A percentile compares a stretch with the other conserved stretches of the same genome.
Evolutionary conservation across 441 rosid genomes (phyloP).

Genomic region (Mallotus japonicus): DNA sequence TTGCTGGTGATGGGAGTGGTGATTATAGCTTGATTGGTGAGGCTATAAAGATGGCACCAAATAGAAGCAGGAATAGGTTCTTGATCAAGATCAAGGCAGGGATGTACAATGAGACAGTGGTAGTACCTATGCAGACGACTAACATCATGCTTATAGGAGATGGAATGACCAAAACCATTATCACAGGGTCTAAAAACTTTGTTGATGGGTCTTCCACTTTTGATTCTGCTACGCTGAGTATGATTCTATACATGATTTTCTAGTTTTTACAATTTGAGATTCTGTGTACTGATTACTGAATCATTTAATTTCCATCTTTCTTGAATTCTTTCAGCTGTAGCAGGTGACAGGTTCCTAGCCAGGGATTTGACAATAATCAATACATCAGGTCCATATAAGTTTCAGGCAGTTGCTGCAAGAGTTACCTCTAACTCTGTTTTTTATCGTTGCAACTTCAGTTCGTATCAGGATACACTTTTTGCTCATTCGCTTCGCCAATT

Average conservation of each 20-base stretch:
- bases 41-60: constrained; percentile 30
- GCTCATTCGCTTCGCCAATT: constrained; percentile 80
- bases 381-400: constrained; percentile 68
- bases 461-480: constrained; percentile 77
- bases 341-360: constrained; percentile 68
- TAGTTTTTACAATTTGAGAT: not conserved
- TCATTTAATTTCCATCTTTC: too few species aligned
- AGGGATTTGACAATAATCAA: constrained; percentile 74
- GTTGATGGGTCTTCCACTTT: constrained; percentile 32
- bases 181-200: constrained; percentile 32
- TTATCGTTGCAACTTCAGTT: constrained; percentile 55
- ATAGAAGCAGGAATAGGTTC: constrained; percentile 18
- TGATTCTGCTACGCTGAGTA: constrained; percentile 35
- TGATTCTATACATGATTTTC: not conserved
- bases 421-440: constrained; percentile 68
- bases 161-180: constrained; percentile 30
- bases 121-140: constrained; percentile 26
- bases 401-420: constrained; percentile 83
- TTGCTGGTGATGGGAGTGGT: constrained; percentile 37
- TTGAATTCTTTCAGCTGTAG: constrained; percentile 48
- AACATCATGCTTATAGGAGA: constrained; percentile 35
- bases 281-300: not conserved
- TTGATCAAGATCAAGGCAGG: constrained; percentile 32
- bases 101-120: constrained; percentile 34
- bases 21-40: constrained; percentile 23